A percentile compares a stretch with the other conserved stretches of the same genome.
These are phyloP conservation scores for Baeospora myosura DNA, from an alignment of 1,284 basidiomycete genomes.

Conservation along the genomic window DNA sequence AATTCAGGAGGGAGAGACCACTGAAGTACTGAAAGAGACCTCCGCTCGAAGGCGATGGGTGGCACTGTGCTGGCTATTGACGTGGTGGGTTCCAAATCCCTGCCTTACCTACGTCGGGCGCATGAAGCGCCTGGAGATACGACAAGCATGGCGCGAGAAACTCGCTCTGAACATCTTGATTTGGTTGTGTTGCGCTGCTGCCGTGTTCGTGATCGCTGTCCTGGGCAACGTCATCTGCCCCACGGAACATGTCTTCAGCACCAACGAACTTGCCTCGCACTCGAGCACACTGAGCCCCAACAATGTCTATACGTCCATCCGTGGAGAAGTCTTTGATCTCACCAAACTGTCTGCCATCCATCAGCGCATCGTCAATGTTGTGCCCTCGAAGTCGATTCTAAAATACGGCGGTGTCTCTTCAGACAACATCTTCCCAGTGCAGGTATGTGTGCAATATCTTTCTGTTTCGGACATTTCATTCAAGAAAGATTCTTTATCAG, in stretches of 20 bases:
- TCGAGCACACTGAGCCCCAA: conserved; percentile 58
- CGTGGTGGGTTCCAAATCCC: conserved; percentile 83
- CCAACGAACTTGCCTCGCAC: conserved; percentile 70
- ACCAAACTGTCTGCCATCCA: conserved; percentile 56
- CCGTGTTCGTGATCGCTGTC: conserved; percentile 90
- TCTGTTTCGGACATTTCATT: not conserved
- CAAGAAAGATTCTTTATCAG: conserved; percentile 30
- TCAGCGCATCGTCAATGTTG: conserved; percentile 62
- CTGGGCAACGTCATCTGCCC: conserved; percentile 91
- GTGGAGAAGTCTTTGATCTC: conserved; percentile 91
- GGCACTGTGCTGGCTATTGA: conserved; percentile 81
- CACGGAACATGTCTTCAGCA: conserved; percentile 85
- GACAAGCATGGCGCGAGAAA: conserved; percentile 97
- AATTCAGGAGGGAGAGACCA: conserved; percentile 77
- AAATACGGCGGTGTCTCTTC: conserved; percentile 80
- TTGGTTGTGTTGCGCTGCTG: conserved; percentile 85
- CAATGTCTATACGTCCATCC: conserved; percentile 76
- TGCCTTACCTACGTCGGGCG: conserved; percentile 69
- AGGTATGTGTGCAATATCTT: conserved; percentile 40
- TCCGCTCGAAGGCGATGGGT: conserved; percentile 85
- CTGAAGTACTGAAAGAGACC: conserved; percentile 80
- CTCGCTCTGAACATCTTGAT: conserved; percentile 93
- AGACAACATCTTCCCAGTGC: conserved; percentile 87
- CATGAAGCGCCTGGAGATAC: conserved; percentile 91
- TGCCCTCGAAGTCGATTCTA: conserved; percentile 68